Percentiles rank a stretch among this genome's conserved stretches.
These are phyloP conservation scores for Dothideomycetidae sp. DNA, from an alignment of 2,329 filamentous ascomycete species.

Conservation along the genomic window DNA sequence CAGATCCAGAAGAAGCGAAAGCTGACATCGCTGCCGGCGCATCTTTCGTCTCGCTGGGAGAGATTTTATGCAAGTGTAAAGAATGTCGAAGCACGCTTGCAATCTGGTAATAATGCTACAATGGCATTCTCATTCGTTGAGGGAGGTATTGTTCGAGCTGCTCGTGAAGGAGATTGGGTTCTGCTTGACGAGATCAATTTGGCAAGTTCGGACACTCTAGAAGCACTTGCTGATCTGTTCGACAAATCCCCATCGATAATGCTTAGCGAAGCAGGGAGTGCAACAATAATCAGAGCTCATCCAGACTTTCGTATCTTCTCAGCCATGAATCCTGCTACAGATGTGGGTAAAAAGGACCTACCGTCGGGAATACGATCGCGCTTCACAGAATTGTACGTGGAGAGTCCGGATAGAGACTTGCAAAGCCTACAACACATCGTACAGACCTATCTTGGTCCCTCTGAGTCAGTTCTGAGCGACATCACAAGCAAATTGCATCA, in stretches of 20 bases:
- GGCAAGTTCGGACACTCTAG: constrained; percentile 83
- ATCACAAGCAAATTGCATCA: constrained; percentile 72
- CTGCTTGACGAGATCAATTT: constrained; percentile 95
- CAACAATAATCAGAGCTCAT: constrained; percentile 79
- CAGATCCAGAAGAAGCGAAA: constrained; percentile 55
- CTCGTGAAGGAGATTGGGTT: constrained; percentile 92
- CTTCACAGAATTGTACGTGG: constrained; percentile 92
- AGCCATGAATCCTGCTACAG: constrained; percentile 97
- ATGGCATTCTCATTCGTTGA: constrained; percentile 96
- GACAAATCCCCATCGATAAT: constrained; percentile 70
- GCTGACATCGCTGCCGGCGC: constrained; percentile 36
- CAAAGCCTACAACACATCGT: constrained; percentile 82
- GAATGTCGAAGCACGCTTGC: constrained; percentile 67
- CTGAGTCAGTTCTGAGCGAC: constrained; percentile 54
- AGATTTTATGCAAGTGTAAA: constrained; percentile 59
- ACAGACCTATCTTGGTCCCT: constrained; percentile 65
- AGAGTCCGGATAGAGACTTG: constrained; percentile 72
- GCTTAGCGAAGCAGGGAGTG: constrained; percentile 83
- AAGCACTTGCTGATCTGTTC: constrained; percentile 82
- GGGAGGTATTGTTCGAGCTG: constrained; percentile 90
- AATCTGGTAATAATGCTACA: constrained; percentile 48
- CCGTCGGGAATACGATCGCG: constrained; percentile 76
- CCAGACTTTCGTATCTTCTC: constrained; percentile 91
- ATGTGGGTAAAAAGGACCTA: constrained; percentile 89
- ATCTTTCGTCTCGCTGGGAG: constrained; percentile 54